Evolutionary conservation across 306 rosid genomes (phyloP).

Genomic region (Pterocarpus santalinus): DNA sequence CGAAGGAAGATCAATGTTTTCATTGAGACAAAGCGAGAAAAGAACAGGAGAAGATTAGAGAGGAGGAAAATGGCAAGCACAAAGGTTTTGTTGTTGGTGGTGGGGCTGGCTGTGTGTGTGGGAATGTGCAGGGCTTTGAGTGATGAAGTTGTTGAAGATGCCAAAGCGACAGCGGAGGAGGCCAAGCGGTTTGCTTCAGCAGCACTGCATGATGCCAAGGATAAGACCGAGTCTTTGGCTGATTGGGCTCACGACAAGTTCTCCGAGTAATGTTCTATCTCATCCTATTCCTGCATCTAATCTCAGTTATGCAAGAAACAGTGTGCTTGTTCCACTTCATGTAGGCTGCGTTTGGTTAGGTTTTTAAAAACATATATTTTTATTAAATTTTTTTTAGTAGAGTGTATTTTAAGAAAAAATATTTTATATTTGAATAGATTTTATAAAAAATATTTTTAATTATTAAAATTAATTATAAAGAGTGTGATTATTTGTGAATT

Average conservation of each 20-base stretch:
- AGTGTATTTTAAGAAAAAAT: too few species aligned
- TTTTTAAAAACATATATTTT: too few species aligned
- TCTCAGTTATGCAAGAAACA: not conserved
- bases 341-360: too few species aligned
- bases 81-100: slow-evolving; percentile 36
- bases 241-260: slow-evolving; percentile 45
- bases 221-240: slow-evolving; percentile 40
- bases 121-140: slow-evolving; percentile 46
- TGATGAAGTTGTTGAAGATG: slow-evolving; percentile 42
- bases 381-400: too few species aligned
- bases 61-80: slow-evolving; percentile 45
- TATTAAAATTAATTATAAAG: too few species aligned
- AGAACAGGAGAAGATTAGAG: not conserved
- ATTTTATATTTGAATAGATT: too few species aligned
- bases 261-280: slow-evolving; percentile 49
- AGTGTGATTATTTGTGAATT: too few species aligned
- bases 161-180: slow-evolving; percentile 37
- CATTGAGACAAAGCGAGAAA: not conserved
- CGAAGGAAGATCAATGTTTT: not conserved
- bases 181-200: slow-evolving; percentile 4
- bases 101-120: slow-evolving; percentile 37
- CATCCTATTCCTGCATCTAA: not conserved
- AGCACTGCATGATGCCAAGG: slow-evolving; percentile 24
- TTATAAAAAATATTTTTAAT: too few species aligned
- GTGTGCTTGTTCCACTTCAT: too few species aligned